Percentiles rank a stretch among this genome's conserved stretches.
Evolutionary conservation across 1,284 basidiomycete genomes (phyloP).

Genomic region (Polyporus tsugae): DNA sequence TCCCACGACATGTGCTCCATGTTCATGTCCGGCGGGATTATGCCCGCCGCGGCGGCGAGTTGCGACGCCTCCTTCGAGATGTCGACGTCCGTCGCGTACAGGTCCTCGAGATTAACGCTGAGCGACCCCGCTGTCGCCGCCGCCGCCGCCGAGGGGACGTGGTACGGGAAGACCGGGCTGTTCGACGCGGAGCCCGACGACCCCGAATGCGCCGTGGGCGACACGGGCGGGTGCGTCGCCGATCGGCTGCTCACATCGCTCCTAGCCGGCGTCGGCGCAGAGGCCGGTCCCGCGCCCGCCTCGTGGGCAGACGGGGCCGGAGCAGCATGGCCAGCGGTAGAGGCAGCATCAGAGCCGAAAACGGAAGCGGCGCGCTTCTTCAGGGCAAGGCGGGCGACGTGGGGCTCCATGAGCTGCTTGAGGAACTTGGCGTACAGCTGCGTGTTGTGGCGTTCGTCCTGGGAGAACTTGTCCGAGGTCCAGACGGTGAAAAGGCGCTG

Average conservation of each 20-base stretch:
- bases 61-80: slow-evolving; percentile 28
- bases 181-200: slow-evolving; percentile 18
- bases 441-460: slow-evolving; percentile 41
- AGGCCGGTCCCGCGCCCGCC: neutral
- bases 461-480: slow-evolving; percentile 32
- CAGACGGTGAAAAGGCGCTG: slow-evolving; percentile 37
- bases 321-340: neutral
- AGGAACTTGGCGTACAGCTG: slow-evolving; percentile 43
- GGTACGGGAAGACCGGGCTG: slow-evolving; percentile 10
- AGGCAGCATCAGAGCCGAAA: neutral
- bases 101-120: slow-evolving; percentile 11
- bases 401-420: slow-evolving; percentile 37
- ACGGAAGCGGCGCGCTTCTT: slow-evolving; percentile 17
- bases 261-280: neutral
- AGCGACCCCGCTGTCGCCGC: neutral
- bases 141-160: neutral
- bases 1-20: slow-evolving; percentile 20
- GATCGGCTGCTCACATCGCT: slow-evolving; percentile 2
- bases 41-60: slow-evolving; percentile 23
- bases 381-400: slow-evolving; percentile 29
- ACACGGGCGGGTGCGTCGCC: slow-evolving; percentile 6
- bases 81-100: slow-evolving; percentile 30
- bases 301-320: neutral
- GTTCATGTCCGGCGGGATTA: slow-evolving; percentile 17
- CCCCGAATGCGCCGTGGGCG: slow-evolving; percentile 6